Evolutionary conservation across 208 protist species (phyloP), one percentile per base, ranked within the genome.

Genomic region (Trypanosoma theileri): DNA sequence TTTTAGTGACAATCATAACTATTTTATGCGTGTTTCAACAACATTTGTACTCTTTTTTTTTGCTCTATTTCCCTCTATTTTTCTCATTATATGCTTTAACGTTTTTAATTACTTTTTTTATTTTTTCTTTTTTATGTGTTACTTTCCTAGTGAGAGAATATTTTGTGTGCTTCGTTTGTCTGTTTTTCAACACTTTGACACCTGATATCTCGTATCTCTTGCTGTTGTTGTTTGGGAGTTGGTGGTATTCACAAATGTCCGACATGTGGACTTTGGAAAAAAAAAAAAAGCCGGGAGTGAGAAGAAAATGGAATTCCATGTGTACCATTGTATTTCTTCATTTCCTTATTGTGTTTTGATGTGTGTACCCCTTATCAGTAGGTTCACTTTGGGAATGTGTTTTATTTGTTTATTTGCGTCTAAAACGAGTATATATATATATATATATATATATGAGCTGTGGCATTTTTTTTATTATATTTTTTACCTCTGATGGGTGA

Each of bases 111-210:
- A 14, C 11, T 48, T 48, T 17, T 48, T 17, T 48, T 11, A 17
- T 52, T 52, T 40, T 46, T 64, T 24, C 41, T 64, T 52, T 64
- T 46, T n/a, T 35, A 4, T 24, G 4, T 56, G 17, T 56, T 56
- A 56, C 51, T 56, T 24, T 56, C 24, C 11, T 48, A 45, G 12
- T 45, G 9, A 45, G 6, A 45, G 41, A 45, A 45, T n/a, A n/a
- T n/a, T n/a, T n/a, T n/a, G n/a, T n/a, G n/a, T n/a, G n/a, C n/a
- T 35, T 35, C 28, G 1, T 35, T 35, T 35, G 28, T 35, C 28
- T 35, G 28, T 6, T 35, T 35, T 1, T 35, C 28, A 35, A 35
- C 1, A 1, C 1, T 1, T 35, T 35, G 28, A 35, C 6, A 35
- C 1, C 28, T 35, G 28, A n/a, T 11, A 48, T 48, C 4, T 3